phyloP scores from a whole-genome alignment of 2,329 filamentous ascomycete species.

The Colletotrichum melonis region DNA sequence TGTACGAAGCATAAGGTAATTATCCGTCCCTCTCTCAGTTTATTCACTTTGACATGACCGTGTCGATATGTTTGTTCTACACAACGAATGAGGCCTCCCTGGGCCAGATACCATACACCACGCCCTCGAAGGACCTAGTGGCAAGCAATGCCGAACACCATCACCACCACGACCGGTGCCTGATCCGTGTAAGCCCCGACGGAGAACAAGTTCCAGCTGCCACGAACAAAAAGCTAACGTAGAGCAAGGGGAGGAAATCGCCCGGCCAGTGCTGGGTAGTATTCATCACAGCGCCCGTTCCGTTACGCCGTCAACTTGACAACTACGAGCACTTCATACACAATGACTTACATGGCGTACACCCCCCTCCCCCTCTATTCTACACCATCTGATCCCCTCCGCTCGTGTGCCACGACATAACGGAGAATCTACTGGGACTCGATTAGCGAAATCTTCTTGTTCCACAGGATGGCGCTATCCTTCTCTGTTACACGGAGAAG shows the following conservation, averaged over 20 bases:
- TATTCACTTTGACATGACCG: not conserved
- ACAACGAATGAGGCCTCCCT: not conserved
- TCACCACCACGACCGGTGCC: not conserved
- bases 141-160: not conserved
- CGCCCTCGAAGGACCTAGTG: not conserved
- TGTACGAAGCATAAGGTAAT: no score
- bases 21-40: not conserved
- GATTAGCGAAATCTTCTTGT: constrained; percentile 26
- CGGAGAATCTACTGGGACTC: constrained; percentile 22
- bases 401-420: constrained; percentile 12
- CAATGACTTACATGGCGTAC: not conserved
- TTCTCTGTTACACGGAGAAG: constrained; percentile 13
- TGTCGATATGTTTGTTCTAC: no score
- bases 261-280: not conserved
- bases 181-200: not conserved
- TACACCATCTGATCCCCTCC: not conserved
- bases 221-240: not conserved
- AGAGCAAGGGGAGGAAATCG: not conserved
- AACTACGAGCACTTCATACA: not conserved
- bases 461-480: not conserved
- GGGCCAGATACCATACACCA: not conserved
- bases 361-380: no score
- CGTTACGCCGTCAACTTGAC: not conserved
- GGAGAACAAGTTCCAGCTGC: not conserved
- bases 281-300: not conserved